These are phyloP conservation scores for Xylaria castorea DNA, from an alignment of 495 filamentous ascomycete genomes.

Conservation along the genomic window DNA sequence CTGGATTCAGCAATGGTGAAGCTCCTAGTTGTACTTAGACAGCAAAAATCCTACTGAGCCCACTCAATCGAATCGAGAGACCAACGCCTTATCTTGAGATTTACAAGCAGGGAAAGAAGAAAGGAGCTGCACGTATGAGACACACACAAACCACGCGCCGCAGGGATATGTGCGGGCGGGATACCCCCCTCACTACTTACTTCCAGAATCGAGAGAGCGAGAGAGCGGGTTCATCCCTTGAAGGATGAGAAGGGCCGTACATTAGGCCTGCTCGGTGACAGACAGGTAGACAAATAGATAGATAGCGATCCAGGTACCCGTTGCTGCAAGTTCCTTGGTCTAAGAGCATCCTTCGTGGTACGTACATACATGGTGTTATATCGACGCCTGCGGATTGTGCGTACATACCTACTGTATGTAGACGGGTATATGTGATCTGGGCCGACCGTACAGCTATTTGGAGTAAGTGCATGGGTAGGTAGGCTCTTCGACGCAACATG, in stretches of 20 bases:
- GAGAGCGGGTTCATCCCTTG: conserved; percentile 12
- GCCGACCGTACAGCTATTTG: not conserved
- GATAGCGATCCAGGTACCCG: not conserved
- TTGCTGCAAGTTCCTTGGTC: not conserved
- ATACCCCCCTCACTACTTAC: not conserved
- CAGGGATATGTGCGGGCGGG: not conserved
- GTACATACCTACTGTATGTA: not conserved
- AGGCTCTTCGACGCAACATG: not conserved
- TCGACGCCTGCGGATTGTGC: not conserved
- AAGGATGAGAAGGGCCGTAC: conserved; percentile 22
- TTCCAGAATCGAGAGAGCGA: not conserved
- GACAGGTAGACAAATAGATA: not conserved
- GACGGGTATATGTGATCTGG: not conserved
- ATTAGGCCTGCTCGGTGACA: not conserved
- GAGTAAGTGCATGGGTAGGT: conserved; percentile 4
- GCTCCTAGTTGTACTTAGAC: not conserved
- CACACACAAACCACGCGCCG: conserved; percentile 5
- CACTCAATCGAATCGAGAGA: not conserved
- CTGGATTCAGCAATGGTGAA: not conserved
- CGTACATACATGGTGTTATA: not conserved
- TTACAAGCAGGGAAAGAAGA: not conserved
- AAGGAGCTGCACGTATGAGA: conserved; percentile 1
- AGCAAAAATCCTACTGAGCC: not conserved
- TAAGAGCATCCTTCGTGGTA: conserved; percentile 7
- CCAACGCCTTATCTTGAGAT: not conserved